A percentile compares a stretch with the other conserved stretches of the same genome.
Evolutionary conservation across 139 green algal species (phyloP).

Genomic region (Chloropicon primus): DNA sequence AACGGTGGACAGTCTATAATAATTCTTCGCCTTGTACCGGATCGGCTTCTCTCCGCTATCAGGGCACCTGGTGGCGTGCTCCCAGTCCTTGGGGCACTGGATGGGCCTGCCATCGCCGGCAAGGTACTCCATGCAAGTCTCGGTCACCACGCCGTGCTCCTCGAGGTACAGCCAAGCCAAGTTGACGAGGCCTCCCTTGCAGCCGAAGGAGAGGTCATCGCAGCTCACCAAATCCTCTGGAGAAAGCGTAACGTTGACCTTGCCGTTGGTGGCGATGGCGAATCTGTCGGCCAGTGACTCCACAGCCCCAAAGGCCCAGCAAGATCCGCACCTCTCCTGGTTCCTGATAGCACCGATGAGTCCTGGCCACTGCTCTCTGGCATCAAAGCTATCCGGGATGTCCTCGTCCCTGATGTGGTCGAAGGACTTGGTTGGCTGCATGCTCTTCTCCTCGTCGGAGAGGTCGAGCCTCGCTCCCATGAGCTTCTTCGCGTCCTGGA

Average conservation of each 20-base stretch:
- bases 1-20: slow-evolving; percentile 8
- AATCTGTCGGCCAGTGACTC: slow-evolving; percentile 21
- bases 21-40: slow-evolving; percentile 14
- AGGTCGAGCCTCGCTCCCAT: not conserved
- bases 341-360: slow-evolving; percentile 2
- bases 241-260: slow-evolving; percentile 2
- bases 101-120: slow-evolving; percentile 14
- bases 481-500: not conserved
- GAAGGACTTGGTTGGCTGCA: not conserved
- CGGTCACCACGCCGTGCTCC: slow-evolving; percentile 14
- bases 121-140: slow-evolving; percentile 18
- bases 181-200: slow-evolving; percentile 10
- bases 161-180: slow-evolving; percentile 14
- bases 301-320: slow-evolving; percentile 23
- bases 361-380: slow-evolving; percentile 5
- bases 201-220: slow-evolving; percentile 9
- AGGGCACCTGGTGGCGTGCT: slow-evolving; percentile 4
- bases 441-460: not conserved
- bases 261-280: slow-evolving; percentile 11
- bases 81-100: slow-evolving; percentile 12
- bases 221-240: slow-evolving; percentile 16
- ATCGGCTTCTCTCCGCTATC: slow-evolving; percentile 12
- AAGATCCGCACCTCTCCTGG: slow-evolving; percentile 24
- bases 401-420: not conserved
- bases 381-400: slow-evolving; percentile 10